These are phyloP conservation scores for Picea abies DNA, from an alignment of 83 land plant species.

Conservation along the genomic window DNA sequence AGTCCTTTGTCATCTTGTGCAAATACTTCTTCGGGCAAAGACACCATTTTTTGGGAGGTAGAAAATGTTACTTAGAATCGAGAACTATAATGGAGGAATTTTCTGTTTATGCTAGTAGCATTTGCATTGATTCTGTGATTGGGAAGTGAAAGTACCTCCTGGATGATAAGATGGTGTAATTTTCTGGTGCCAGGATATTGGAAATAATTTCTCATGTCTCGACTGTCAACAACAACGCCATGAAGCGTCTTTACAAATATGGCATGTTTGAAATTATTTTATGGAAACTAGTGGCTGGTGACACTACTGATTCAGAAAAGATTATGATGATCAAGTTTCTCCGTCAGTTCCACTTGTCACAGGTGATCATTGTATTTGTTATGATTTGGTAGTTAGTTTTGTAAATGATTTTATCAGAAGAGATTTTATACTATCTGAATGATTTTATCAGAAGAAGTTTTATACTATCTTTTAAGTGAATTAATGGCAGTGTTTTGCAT, in stretches of 20 bases:
- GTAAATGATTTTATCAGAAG: too few relatives aligned
- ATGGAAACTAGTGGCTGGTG: conserved; percentile 62
- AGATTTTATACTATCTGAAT: too few relatives aligned
- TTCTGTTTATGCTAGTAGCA: neutral
- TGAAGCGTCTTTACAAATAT: conserved; percentile 48
- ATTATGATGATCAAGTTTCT: conserved; percentile 41
- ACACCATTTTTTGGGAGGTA: conserved; percentile 53
- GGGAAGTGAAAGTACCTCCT: neutral
- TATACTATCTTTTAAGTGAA: too few relatives aligned
- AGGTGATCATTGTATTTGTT: conserved; percentile 20
- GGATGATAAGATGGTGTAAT: neutral
- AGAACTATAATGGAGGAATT: neutral
- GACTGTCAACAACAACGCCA: conserved; percentile 34
- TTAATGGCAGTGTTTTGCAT: too few relatives aligned
- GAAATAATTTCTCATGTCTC: conserved; percentile 37
- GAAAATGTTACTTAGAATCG: neutral
- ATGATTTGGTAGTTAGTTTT: too few relatives aligned
- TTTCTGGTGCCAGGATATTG: conserved; percentile 30
- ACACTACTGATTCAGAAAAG: conserved; percentile 45
- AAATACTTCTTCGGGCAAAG: conserved; percentile 55
- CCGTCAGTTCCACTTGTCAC: conserved; percentile 38
- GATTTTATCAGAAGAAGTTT: too few relatives aligned
- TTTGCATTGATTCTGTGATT: neutral
- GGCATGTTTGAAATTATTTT: conserved; percentile 55
- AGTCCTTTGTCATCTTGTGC: too few relatives aligned